Evolutionary conservation across 768 basidiomycete genomes (phyloP), one percentile per base, ranked within the genome.

Genomic region (Agaricus subrufescens): DNA sequence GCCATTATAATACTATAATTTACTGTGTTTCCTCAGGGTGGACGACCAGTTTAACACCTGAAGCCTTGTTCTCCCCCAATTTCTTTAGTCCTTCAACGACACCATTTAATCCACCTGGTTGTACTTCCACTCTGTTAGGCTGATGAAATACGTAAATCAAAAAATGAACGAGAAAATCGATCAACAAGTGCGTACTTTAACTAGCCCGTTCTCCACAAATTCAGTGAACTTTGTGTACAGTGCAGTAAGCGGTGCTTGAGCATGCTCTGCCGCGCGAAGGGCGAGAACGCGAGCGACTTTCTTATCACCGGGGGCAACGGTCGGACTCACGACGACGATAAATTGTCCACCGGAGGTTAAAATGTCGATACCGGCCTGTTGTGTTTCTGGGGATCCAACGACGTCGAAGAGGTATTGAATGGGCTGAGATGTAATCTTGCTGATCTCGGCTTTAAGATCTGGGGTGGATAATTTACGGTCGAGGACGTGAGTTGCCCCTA

Each of bases 31-130:
- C 65, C 27, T 64, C 60, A 11, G 66, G 65, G 30, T 61, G 73
- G 56, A 63, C 69, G 42, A 80, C 68, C 39, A 81, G 60, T 64
- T 80, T 80, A 37, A 70, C 64, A 1, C 72, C 76, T 52, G 75
- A 75, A 38, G 78, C 71, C 60, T 69, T 63, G 26, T 72, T 68
- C 3, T 68, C 63, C 56, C 71, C 67, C 58, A 82, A 60, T 49
- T 72, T 67, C 65, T 69, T 68, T 46, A 82, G 62, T 26, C 74
- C 81, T 19, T 69, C 65, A 34, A 64, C 63, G 59, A 81, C 72
- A 5, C 73, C 80, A 12, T 62, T 67, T 23, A 81, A 66, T 14
- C 80, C 80, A 14, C 70, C 68, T 2, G 72, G 66, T 14, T 81
- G 43, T 15, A 73, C 61, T 38, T 38, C 77, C 1, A 78, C 66